phyloP scores from a whole-genome alignment of 305 asterid species.

The Caryopteris hybrid region DNA sequence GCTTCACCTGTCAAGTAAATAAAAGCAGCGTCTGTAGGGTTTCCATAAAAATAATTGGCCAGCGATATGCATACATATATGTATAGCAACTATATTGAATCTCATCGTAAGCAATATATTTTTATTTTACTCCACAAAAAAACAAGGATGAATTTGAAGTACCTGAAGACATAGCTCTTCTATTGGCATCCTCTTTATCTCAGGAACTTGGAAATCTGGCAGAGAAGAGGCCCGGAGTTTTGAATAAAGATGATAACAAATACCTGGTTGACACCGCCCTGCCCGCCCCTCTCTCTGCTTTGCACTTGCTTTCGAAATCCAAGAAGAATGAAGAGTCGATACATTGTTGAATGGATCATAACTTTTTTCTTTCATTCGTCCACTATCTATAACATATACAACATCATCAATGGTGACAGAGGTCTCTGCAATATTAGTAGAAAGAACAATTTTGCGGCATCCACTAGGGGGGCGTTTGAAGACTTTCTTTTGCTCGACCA shows the following conservation, averaged over 20 bases:
- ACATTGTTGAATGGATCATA: constrained; percentile 92
- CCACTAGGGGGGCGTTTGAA: constrained; percentile 63
- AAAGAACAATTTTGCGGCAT: constrained; percentile 87
- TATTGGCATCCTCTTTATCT: constrained; percentile 90
- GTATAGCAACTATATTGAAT: neutral
- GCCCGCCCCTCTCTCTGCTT: constrained; percentile 98
- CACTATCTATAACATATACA: constrained; percentile 91
- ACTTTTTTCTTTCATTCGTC: constrained; percentile 89
- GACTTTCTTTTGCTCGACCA: constrained; percentile 80
- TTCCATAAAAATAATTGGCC: neutral
- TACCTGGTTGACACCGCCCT: constrained; percentile 94
- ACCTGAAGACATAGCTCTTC: constrained; percentile 98
- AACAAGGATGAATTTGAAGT: constrained; percentile 7
- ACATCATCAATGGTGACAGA: constrained; percentile 94
- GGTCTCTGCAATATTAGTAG: constrained; percentile 97
- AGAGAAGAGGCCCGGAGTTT: constrained; percentile 72
- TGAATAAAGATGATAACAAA: constrained; percentile 91
- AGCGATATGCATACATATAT: neutral
- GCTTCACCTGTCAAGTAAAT: constrained; percentile 64
- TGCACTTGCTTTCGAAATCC: constrained; percentile 96
- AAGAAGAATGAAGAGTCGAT: constrained; percentile 89
- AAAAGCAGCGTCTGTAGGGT: neutral
- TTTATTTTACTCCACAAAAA: neutral
- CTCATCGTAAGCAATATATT: neutral
- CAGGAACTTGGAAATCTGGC: constrained; percentile 92